These are phyloP conservation scores for Dothistroma septosporum DNA, from an alignment of 2,329 filamentous ascomycete species.

Conservation along the genomic window DNA sequence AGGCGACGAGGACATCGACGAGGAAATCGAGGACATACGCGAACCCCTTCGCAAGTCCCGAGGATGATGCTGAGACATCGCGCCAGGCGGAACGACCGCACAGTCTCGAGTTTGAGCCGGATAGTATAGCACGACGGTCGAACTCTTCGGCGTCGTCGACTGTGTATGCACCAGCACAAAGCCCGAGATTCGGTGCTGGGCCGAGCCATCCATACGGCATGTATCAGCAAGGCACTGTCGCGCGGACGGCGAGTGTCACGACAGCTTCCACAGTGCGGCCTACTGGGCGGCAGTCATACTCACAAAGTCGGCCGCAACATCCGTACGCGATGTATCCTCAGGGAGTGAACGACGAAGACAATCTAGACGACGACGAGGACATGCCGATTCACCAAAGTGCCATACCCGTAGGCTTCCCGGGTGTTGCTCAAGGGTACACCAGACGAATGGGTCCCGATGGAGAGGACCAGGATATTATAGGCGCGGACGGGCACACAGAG, in stretches of 20 bases:
- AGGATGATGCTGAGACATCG: constrained; percentile 26
- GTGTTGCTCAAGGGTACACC: constrained; percentile 61
- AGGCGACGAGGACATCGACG: constrained; percentile 30
- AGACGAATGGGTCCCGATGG: constrained; percentile 71
- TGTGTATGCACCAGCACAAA: constrained; percentile 47
- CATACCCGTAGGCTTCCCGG: constrained; percentile 70
- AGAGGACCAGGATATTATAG: constrained; percentile 84
- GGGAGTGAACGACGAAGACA: constrained; percentile 59
- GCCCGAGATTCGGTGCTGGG: constrained; percentile 64
- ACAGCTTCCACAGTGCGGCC: constrained; percentile 64
- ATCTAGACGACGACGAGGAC: constrained; percentile 30
- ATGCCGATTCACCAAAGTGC: constrained; percentile 36
- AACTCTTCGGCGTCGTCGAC: constrained; percentile 38
- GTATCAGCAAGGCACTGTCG: constrained; percentile 68
- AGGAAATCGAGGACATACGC: constrained; percentile 29
- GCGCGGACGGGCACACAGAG: constrained; percentile 82
- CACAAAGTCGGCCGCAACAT: constrained; percentile 60
- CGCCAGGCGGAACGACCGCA: constrained; percentile 15
- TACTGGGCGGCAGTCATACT: constrained; percentile 50
- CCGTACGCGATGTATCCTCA: constrained; percentile 86
- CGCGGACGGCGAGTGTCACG: constrained; percentile 61
- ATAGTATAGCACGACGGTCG: constrained; percentile 29
- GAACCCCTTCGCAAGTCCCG: constrained; percentile 36
- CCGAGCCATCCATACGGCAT: constrained; percentile 82
- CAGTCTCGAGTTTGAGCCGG: constrained; percentile 29